Evolutionary conservation across 768 basidiomycete genomes (phyloP), one percentile per base, ranked within the genome.

Genomic region (Piloderma croceum): DNA sequence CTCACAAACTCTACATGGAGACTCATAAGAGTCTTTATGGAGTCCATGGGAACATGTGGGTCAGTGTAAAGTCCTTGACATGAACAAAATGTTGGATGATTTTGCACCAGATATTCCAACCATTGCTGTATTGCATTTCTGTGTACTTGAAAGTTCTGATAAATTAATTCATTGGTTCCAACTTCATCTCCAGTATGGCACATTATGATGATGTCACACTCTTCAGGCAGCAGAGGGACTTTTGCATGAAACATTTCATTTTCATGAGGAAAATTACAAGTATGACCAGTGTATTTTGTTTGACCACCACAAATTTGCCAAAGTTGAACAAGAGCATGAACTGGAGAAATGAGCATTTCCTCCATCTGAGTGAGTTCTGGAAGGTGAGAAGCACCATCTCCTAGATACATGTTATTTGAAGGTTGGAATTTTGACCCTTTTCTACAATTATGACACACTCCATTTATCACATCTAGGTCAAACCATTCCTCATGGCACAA

Each of bases 341-440:
- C 38, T 3, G 39, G 41, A 39, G 41, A 18, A 7, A 42, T 42
- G 13, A 42, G 21, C n/a, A 42, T 42, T 13, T 42, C 41, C 20
- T 42, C 41, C 41, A 42, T 42, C 38, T 42, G 41, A 32, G 24
- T 45, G 9, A 45, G 42, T 20, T 34, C 24, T n/a, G 43, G 43
- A 5, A 45, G 23, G 34, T 44, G 22, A 13, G 21, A n/a, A 45
- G 25, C 20, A 43, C 35, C 43, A 44, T 24, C 18, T 2, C 43
- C 43, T 13, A 42, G 43, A 45, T 45, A 43, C 43, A 45, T 45
- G 13, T 21, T n/a, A 19, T 45, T 45, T 18, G 29, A 33, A 3
- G 11, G 25, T 11, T 23, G 35, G 27, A 42, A 42, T 21, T 42
- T 42, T n/a, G n/a, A n/a, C n/a, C n/a, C n/a, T n/a, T n/a, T n/a